Evolutionary conservation across 345 rosid genomes (phyloP).

Genomic region (Arabidopsis thaliana): TAIR10.1 NC_003071.7:13629001-13629500

Average conservation of each 20-base stretch:
- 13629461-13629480: background rate
- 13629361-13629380: background rate
- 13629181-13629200: constrained; percentile 24
- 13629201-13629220: constrained; percentile 34
- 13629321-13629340: background rate
- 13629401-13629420: background rate
- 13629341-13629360: too few relatives aligned
- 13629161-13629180: constrained; percentile 28
- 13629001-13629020: constrained; percentile 49
- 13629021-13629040: constrained; percentile 56
- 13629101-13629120: constrained; percentile 26
- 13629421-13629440: constrained; percentile 30
- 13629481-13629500: background rate
- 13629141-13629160: constrained; percentile 26
- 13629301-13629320: constrained; percentile 10
- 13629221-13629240: constrained; percentile 40
- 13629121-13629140: constrained; percentile 30
- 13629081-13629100: constrained; percentile 40
- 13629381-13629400: background rate
- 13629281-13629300: constrained; percentile 27
- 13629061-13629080: constrained; percentile 37
- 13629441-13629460: constrained; percentile 35
- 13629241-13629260: constrained; percentile 24
- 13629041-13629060: background rate
- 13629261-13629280: constrained; percentile 40